phyloP scores from a whole-genome alignment of 495 filamentous ascomycete species.

The Hypoxylon cercidicola region DNA sequence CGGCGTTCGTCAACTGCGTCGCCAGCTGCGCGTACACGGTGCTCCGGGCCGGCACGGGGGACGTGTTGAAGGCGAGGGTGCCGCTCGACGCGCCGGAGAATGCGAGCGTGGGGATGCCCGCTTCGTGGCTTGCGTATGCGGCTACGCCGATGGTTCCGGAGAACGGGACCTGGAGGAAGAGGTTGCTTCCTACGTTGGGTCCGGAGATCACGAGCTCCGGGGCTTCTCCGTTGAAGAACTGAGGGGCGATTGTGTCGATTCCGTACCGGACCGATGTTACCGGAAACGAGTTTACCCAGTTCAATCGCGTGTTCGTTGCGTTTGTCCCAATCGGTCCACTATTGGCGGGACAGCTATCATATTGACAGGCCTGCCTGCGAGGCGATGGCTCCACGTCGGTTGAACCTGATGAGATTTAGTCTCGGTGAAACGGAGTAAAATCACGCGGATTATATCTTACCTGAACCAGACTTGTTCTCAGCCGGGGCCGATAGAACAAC shows the following conservation, averaged over 20 bases:
- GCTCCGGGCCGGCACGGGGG: constrained; percentile 59
- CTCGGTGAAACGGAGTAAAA: neutral
- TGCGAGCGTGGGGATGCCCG: constrained; percentile 70
- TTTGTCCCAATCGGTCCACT: constrained; percentile 66
- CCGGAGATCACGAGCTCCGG: constrained; percentile 72
- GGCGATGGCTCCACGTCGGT: constrained; percentile 57
- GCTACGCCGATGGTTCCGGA: constrained; percentile 73
- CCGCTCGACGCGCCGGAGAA: constrained; percentile 66
- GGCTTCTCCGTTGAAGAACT: constrained; percentile 58
- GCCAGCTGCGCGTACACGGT: constrained; percentile 70
- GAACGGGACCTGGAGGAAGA: constrained; percentile 61
- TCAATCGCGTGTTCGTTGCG: constrained; percentile 64
- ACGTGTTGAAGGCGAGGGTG: constrained; percentile 62
- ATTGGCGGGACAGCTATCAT: constrained; percentile 65
- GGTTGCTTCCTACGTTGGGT: constrained; percentile 71
- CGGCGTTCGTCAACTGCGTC: constrained; percentile 62
- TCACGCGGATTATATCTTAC: constrained; percentile 47
- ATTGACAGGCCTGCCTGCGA: constrained; percentile 63
- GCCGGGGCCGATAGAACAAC: constrained; percentile 72
- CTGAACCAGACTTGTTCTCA: constrained; percentile 70
- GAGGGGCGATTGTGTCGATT: constrained; percentile 63
- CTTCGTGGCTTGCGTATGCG: constrained; percentile 63
- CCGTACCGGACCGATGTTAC: constrained; percentile 72
- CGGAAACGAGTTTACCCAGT: constrained; percentile 77
- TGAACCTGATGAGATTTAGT: constrained; percentile 58